Base-by-base conservation (phyloP, 2,329 filamentous ascomycete species). In the Juglanconis oblonga region DNA sequence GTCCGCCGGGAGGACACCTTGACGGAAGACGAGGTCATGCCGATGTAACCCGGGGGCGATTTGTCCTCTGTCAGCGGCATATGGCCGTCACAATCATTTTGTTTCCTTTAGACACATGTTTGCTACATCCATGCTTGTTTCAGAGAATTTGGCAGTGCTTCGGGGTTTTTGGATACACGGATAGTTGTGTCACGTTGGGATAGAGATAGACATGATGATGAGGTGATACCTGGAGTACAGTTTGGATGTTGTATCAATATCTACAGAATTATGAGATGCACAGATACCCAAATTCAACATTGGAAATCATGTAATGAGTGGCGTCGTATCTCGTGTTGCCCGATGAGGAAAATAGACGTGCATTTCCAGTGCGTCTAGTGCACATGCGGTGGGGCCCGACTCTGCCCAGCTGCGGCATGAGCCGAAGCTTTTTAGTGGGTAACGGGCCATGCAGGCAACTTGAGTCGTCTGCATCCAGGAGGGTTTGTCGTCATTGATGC, bases 1-100 rank as follows among this genome's bases (percentile, higher is more conserved):
- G 1, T 8, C n/a, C 54, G 52, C 40, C 61, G 57, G 17, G 61
- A 64, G 9, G 38, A 64, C 33, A 59, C 53, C 13, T 51, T 68
- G 10, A 58, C 45, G 2, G 66, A 67, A 2, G 67, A 69, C 14
- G 67, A 69, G 13, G 52, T 69, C 14, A 56, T 68, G 35, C 65
- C 64, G 17, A 31, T 48, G 17, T 48, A 48, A 24, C 7, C 45
- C 3, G 6, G 31, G 42, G 8, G 8, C n/a, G 5, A 17, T 7
- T 29, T 17, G 13, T 7, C 3, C 42, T 17, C 14, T 24, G 24
- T 24, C 24, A 2, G 24, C 24, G 24, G 24, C 24, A 24, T 24
- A 24, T 24, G 24, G 24, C 24, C 24, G 24, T 24, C 24, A 24
- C 24, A 24, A 24, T 24, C 24, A 24, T 24, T 24, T 24, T 24